Evolutionary conservation across 1,284 basidiomycete species (phyloP).

Genomic region (Sphaerobolus stellatus): DNA sequence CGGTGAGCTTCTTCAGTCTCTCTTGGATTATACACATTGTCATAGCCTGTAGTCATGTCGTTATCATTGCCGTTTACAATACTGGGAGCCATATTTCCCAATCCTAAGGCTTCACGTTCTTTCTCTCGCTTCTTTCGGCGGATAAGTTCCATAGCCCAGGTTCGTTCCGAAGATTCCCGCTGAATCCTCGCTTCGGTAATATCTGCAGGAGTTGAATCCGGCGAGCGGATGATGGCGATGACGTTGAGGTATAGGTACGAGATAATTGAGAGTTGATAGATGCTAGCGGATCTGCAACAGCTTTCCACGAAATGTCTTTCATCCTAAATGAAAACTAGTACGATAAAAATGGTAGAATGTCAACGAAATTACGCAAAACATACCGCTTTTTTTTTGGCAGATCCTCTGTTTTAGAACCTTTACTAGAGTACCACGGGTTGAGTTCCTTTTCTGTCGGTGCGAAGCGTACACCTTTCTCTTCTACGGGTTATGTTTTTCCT

Average conservation of each 20-base stretch:
- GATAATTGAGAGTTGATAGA: slow-evolving; percentile 67
- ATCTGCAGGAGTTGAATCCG: slow-evolving; percentile 22
- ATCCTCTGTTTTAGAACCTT: slow-evolving; percentile 24
- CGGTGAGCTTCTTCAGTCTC: slow-evolving; percentile 72
- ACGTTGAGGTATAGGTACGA: slow-evolving; percentile 20
- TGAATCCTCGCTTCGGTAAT: slow-evolving; percentile 52
- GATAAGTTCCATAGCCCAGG: slow-evolving; percentile 68
- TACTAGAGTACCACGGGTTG: slow-evolving; percentile 70
- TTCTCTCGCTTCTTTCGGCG: slow-evolving; percentile 59
- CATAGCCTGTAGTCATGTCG: slow-evolving; percentile 48
- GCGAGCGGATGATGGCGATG: slow-evolving; percentile 67
- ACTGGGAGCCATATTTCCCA: slow-evolving; percentile 64
- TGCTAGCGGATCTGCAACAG: slow-evolving; percentile 66
- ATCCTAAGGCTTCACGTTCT: slow-evolving; percentile 23
- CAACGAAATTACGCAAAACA: slow-evolving; percentile 16
- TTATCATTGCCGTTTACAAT: slow-evolving; percentile 61
- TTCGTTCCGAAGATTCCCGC: slow-evolving; percentile 72
- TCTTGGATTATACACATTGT: slow-evolving; percentile 66
- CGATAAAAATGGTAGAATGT: background rate
- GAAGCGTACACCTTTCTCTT: slow-evolving; percentile 68
- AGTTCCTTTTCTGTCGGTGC: slow-evolving; percentile 73
- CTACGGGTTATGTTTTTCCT: slow-evolving; percentile 40
- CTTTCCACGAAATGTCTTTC: slow-evolving; percentile 62
- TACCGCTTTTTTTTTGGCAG: slow-evolving; percentile 32
- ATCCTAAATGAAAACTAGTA: slow-evolving; percentile 38